A percentile compares a stretch with the other conserved stretches of the same genome.
Evolutionary conservation across 1,139 yeast genomes (phyloP).

Genomic region (Scheffersomyces cryptocercus): DNA sequence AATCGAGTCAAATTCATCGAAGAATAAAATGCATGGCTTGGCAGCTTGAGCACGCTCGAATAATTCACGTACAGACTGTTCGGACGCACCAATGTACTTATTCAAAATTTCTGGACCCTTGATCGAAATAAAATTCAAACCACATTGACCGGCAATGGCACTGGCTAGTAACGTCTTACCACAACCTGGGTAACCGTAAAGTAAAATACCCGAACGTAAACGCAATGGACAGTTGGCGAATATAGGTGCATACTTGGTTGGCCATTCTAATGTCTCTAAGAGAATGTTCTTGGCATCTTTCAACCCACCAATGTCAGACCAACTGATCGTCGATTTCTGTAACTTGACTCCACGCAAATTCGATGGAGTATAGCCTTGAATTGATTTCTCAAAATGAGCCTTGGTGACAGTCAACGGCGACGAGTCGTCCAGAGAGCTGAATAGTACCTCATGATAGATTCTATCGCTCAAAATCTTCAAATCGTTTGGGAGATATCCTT

Average conservation of each 20-base stretch:
- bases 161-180: conserved; percentile 93
- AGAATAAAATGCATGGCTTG: conserved; percentile 89
- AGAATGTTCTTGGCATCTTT: conserved; percentile 71
- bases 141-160: conserved; percentile 94
- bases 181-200: conserved; percentile 97
- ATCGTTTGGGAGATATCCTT: conserved; percentile 88
- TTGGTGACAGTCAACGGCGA: conserved; percentile 19
- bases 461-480: conserved; percentile 72
- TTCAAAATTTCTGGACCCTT: conserved; percentile 96
- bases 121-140: conserved; percentile 87
- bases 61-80: conserved; percentile 88
- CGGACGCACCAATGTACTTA: conserved; percentile 97
- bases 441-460: conserved; percentile 66
- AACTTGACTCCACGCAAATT: conserved; percentile 84
- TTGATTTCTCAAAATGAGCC: conserved; percentile 54
- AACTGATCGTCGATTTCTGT: conserved; percentile 71
- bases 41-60: conserved; percentile 95
- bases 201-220: conserved; percentile 81
- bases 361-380: conserved; percentile 74
- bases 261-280: conserved; percentile 94
- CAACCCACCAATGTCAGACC: conserved; percentile 92
- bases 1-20: conserved; percentile 95
- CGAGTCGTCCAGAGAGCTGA: conserved; percentile 19
- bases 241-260: conserved; percentile 92
- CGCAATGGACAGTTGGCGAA: conserved; percentile 86